These are phyloP conservation scores for Tolypocladium tundrense DNA, from an alignment of 2,329 filamentous ascomycete species.

Conservation along the genomic window DNA sequence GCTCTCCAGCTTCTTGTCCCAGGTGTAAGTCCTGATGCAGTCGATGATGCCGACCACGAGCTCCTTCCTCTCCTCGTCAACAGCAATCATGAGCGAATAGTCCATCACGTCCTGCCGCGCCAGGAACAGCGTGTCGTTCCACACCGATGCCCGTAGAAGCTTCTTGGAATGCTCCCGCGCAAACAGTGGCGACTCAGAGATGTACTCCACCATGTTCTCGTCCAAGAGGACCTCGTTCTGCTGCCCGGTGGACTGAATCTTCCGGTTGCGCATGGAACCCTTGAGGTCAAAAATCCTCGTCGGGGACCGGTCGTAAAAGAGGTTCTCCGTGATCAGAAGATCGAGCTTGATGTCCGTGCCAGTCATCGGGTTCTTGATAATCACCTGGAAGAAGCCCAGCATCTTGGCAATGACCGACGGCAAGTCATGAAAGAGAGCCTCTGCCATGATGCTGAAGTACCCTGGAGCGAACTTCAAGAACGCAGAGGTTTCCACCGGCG, in stretches of 20 bases:
- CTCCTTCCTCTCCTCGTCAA: slow-evolving; percentile 82
- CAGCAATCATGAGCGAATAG: slow-evolving; percentile 96
- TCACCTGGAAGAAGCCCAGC: slow-evolving; percentile 95
- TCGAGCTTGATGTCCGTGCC: slow-evolving; percentile 93
- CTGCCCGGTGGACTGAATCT: slow-evolving; percentile 90
- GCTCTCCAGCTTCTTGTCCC: slow-evolving; percentile 99
- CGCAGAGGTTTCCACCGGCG: slow-evolving; percentile 82
- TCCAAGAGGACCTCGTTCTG: slow-evolving; percentile 93
- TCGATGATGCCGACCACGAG: slow-evolving; percentile 97
- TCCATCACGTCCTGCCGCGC: slow-evolving; percentile 98
- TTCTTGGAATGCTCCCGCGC: slow-evolving; percentile 94
- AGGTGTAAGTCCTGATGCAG: slow-evolving; percentile 96
- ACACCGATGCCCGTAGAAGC: slow-evolving; percentile 79
- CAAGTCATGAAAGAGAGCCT: slow-evolving; percentile 88
- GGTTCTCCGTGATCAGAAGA: slow-evolving; percentile 89
- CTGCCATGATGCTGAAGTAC: slow-evolving; percentile 95
- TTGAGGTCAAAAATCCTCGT: slow-evolving; percentile 93
- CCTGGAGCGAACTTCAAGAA: slow-evolving; percentile 93
- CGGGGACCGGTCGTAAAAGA: slow-evolving; percentile 90
- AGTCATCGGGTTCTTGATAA: slow-evolving; percentile 88
- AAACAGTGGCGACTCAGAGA: slow-evolving; percentile 94
- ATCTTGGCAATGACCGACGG: slow-evolving; percentile 98
- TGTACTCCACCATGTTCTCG: slow-evolving; percentile 98
- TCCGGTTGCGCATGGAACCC: slow-evolving; percentile 96
- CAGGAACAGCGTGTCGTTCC: slow-evolving; percentile 95